phyloP scores from a whole-genome alignment of 768 basidiomycete genomes.

The Hericium erinaceus region DNA sequence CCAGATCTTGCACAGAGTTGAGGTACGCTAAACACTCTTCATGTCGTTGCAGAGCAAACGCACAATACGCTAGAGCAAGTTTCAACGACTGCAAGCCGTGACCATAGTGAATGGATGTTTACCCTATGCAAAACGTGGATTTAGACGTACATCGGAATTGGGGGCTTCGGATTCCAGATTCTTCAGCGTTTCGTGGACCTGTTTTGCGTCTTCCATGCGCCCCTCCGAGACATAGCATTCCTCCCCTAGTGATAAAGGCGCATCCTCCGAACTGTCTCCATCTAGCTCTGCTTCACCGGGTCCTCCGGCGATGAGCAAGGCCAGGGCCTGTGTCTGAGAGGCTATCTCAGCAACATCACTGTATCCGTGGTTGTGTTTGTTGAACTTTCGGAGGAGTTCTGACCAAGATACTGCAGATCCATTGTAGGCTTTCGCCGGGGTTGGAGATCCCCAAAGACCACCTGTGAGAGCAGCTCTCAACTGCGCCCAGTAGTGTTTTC shows the following conservation, averaged over 20 bases:
- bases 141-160: slow-evolving; percentile 37
- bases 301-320: slow-evolving; percentile 33
- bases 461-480: slow-evolving; percentile 61
- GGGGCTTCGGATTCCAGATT: slow-evolving; percentile 6
- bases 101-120: slow-evolving; percentile 3
- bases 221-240: slow-evolving; percentile 5
- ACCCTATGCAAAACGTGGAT: neutral
- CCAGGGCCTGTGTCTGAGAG: slow-evolving; percentile 55
- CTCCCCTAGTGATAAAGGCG: slow-evolving; percentile 1
- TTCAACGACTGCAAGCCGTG: slow-evolving; percentile 43
- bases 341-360: slow-evolving; percentile 56
- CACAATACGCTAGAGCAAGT: slow-evolving; percentile 68
- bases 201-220: slow-evolving; percentile 7
- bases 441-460: slow-evolving; percentile 58
- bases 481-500: slow-evolving; percentile 71
- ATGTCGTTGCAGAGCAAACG: slow-evolving; percentile 65
- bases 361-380: slow-evolving; percentile 68
- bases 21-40: slow-evolving; percentile 55
- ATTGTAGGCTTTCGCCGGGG: slow-evolving; percentile 52
- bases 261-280: slow-evolving; percentile 44
- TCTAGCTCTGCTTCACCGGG: slow-evolving; percentile 38
- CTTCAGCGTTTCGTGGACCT: slow-evolving; percentile 6
- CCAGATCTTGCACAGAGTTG: slow-evolving; percentile 41
- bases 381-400: slow-evolving; percentile 77
- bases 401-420: slow-evolving; percentile 56